Evolutionary conservation across 331 rosid genomes (phyloP).

Genomic region (Acacia pycnantha): DNA sequence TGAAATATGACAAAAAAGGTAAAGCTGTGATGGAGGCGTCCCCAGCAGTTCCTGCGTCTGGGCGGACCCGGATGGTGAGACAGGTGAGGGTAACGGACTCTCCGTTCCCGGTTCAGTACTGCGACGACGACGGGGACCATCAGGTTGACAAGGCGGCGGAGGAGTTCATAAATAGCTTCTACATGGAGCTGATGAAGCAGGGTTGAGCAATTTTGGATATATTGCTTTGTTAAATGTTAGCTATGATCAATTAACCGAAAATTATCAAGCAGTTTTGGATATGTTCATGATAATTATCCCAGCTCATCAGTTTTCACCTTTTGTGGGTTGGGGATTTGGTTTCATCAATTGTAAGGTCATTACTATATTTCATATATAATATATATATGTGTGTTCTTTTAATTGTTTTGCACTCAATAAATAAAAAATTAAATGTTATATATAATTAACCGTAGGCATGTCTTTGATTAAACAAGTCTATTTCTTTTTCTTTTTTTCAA

Average conservation of each 20-base stretch:
- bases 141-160: constrained; percentile 78
- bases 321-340: not conserved
- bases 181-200: constrained; percentile 61
- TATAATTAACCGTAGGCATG: not conserved
- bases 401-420: constrained; percentile 4
- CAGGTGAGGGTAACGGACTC: constrained; percentile 91
- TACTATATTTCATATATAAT: not conserved
- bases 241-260: not conserved
- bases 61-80: constrained; percentile 56
- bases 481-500: too few relatives aligned
- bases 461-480: not conserved
- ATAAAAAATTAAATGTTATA: not conserved
- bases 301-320: not conserved
- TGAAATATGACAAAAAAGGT: constrained; percentile 12
- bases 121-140: constrained; percentile 40
- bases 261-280: not conserved
- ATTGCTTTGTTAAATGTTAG: not conserved
- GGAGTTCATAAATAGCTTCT: constrained; percentile 71
- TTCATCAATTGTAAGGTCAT: not conserved
- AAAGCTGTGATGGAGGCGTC: constrained; percentile 42
- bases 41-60: constrained; percentile 57
- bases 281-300: not conserved
- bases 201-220: not conserved
- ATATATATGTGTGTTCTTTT: not conserved
- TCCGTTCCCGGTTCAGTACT: constrained; percentile 63